These are phyloP conservation scores for Tetrahymena malaccensis DNA, from an alignment of 73 alveolate genomes.

Conservation along the genomic window DNA sequence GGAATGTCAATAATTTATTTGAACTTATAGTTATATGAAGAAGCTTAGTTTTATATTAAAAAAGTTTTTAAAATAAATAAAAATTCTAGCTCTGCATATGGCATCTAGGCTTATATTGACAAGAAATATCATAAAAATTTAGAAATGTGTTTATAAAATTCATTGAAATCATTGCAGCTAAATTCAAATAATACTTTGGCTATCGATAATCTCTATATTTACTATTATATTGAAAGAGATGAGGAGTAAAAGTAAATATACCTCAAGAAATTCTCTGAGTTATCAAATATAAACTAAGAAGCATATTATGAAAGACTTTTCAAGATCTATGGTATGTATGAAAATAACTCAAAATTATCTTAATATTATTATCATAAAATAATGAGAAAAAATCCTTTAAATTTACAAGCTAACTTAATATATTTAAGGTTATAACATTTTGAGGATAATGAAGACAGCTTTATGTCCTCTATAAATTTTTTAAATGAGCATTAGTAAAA, in stretches of 20 bases:
- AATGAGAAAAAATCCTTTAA: not conserved
- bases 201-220: not conserved
- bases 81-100: not conserved
- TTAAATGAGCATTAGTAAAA: too few species aligned
- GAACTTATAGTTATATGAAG: not conserved
- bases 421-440: too few species aligned
- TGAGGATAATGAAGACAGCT: not conserved
- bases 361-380: too few species aligned
- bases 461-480: not conserved
- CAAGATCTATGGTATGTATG: not conserved
- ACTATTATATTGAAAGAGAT: not conserved
- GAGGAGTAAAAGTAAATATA: too few species aligned
- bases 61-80: not conserved
- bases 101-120: not conserved
- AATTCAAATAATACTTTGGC: not conserved
- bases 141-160: not conserved
- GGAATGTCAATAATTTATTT: not conserved
- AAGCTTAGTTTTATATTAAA: not conserved
- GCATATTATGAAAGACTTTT: not conserved
- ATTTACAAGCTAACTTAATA: not conserved
- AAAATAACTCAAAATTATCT: not conserved
- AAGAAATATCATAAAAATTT: not conserved
- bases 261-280: not conserved
- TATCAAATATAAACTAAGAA: too few species aligned
- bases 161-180: too few species aligned